phyloP scores from a whole-genome alignment of 2,329 filamentous ascomycete species.

The Raffaelea albimanens region DNA sequence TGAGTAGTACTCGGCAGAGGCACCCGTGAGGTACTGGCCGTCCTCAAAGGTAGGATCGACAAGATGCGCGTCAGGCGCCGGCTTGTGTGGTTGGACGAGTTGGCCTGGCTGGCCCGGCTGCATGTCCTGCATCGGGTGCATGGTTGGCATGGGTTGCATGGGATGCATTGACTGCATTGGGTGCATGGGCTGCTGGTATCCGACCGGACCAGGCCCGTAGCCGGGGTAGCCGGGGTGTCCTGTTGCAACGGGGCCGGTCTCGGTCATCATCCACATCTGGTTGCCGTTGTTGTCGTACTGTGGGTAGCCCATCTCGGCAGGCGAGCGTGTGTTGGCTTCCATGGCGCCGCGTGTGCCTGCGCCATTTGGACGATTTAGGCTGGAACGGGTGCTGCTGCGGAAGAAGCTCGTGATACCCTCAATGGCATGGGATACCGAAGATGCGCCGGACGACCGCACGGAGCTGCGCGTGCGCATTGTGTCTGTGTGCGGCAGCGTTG shows the following conservation, averaged over 20 bases:
- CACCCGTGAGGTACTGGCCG: conserved; percentile 14
- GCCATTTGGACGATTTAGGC: conserved; percentile 8
- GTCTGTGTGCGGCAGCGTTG: not conserved
- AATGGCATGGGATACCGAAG: conserved; percentile 5
- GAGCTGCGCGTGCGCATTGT: conserved; percentile 7
- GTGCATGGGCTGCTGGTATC: no score
- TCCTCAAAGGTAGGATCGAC: conserved; percentile 5
- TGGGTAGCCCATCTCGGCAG: conserved; percentile 2
- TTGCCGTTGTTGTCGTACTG: conserved; percentile 3
- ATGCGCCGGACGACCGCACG: not conserved
- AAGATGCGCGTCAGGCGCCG: not conserved
- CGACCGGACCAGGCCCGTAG: not conserved
- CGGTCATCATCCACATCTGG: conserved; percentile 11
- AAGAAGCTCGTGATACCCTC: conserved; percentile 9
- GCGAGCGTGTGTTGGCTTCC: conserved; percentile 1
- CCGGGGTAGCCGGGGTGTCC: no score
- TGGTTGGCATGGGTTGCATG: not conserved
- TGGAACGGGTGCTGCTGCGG: conserved; percentile 13
- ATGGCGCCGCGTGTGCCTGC: not conserved
- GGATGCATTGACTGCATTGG: not conserved
- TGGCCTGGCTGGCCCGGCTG: not conserved
- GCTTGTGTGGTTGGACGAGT: not conserved
- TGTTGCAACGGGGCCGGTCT: no score
- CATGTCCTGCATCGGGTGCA: not conserved
- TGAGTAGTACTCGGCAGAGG: conserved; percentile 17